phyloP scores from a whole-genome alignment of 257 asterid species.

The Fraxinus cuspidata region DNA sequence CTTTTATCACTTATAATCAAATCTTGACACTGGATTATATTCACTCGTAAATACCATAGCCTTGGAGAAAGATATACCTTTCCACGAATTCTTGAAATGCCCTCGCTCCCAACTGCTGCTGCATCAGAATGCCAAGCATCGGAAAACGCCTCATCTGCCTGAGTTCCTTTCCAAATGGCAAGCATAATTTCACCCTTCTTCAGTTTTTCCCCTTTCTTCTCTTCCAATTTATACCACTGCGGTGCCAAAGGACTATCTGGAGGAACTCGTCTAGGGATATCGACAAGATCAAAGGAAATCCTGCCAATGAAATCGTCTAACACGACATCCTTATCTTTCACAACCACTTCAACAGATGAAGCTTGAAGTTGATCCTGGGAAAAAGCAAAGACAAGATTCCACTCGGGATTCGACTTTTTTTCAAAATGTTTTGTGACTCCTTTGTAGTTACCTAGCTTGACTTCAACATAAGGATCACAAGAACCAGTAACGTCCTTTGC shows the following conservation, averaged over 20 bases:
- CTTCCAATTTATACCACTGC: slow-evolving; percentile 74
- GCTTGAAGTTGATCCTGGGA: slow-evolving; percentile 77
- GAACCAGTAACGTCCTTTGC: slow-evolving; percentile 58
- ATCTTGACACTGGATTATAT: slow-evolving; percentile 78
- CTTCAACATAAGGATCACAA: slow-evolving; percentile 82
- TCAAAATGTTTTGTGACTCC: slow-evolving; percentile 76
- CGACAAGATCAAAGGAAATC: slow-evolving; percentile 49
- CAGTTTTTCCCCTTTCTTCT: slow-evolving; percentile 54
- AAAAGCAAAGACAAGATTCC: slow-evolving; percentile 82
- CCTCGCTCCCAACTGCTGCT: slow-evolving; percentile 58
- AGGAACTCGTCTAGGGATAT: slow-evolving; percentile 65
- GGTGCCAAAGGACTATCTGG: slow-evolving; percentile 89
- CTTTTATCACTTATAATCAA: slow-evolving; percentile 53
- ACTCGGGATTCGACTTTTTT: slow-evolving; percentile 64
- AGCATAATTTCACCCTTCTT: slow-evolving; percentile 77
- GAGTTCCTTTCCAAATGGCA: slow-evolving; percentile 87
- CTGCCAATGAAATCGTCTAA: slow-evolving; percentile 65
- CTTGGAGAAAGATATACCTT: slow-evolving; percentile 80
- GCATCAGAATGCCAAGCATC: slow-evolving; percentile 97
- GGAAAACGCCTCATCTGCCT: slow-evolving; percentile 77
- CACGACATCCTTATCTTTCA: slow-evolving; percentile 72
- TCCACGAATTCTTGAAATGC: slow-evolving; percentile 64
- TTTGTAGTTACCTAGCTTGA: slow-evolving; percentile 75
- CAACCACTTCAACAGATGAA: slow-evolving; percentile 56
- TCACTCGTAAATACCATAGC: slow-evolving; percentile 81